Base-by-base conservation (phyloP, 129 eudicot genomes). In the Chrysanthemum lavandulifolium region DNA sequence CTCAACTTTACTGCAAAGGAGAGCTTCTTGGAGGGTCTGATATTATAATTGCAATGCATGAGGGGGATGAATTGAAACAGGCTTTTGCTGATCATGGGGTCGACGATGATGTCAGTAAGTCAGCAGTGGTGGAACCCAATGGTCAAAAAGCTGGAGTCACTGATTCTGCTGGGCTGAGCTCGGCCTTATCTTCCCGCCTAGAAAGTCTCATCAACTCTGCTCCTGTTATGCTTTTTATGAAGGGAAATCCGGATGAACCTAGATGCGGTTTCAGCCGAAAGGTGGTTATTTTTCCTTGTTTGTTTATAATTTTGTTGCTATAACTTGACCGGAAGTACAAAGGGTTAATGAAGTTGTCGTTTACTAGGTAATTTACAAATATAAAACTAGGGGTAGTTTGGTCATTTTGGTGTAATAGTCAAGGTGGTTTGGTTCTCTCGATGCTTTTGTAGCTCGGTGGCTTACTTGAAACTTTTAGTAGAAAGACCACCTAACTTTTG, bases 21-120 rank as follows among this genome's bases (percentile, higher is more conserved):
- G 98, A 93, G 82, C 96, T 93, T 68, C 80, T 93, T 67, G 98
- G 98, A 73, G 98, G 98, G 63, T 87, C 84, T 61, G 98, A 93
- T 83, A 93, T 93, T 69, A 73, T 78, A 64, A 84, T 90, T 23
- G 84, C 97, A 27, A 89, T 93, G 98, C 97, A 89, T 29, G 96
- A 89, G 48, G 84, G 86, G 59, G 97, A 91, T 61, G 97, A 93
- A 70, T 83, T 93, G 65, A 80, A 79, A 73, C 94, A 95, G 68
- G 88, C 85, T 48, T 83, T 95, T 71, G 69, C 70, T 19, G 97
- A 88, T 71, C 96, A 88, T 71, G 97, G 90, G 19, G 82, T 94
- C 0, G 78, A 76, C 25, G 40, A 76, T 21, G 85, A 81, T 80
- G 73, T 84, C 4, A 61, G 61, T 45, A 84, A 76, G 59, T 60